phyloP scores from a whole-genome alignment of 257 asterid genomes.

The Solanum chaucha region DNA sequence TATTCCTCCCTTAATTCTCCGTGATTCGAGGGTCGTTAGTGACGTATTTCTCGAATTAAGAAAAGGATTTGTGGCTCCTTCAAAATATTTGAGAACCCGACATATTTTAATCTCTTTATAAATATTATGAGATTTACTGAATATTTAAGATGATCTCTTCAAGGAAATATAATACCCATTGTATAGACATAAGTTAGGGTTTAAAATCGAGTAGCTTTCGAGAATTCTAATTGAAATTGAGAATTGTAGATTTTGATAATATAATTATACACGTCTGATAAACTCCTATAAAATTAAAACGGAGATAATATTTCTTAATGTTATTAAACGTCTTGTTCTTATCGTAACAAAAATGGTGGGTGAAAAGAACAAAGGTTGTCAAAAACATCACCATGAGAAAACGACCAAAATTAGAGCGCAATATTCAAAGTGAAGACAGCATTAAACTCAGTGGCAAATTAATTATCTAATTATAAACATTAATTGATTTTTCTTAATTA shows the following conservation, averaged over 20 bases:
- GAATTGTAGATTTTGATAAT: fast-evolving
- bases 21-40: too few species aligned
- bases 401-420: not conserved
- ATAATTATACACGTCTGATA: too few species aligned
- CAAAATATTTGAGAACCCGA: too few species aligned
- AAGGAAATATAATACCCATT: too few species aligned
- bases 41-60: too few species aligned
- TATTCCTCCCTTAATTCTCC: too few species aligned
- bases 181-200: fast-evolving
- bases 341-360: not conserved
- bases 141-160: not conserved
- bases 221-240: too few species aligned
- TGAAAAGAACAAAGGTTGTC: not conserved
- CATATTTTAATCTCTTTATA: too few species aligned
- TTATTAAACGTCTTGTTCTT: not conserved
- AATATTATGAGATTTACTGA: too few species aligned
- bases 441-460: not conserved
- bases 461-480: not conserved
- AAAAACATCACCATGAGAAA: not conserved
- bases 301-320: not conserved
- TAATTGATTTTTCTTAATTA: not conserved
- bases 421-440: not conserved
- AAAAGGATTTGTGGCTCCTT: too few species aligned
- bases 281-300: too few species aligned
- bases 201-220: fast-evolving